Base-by-base conservation (phyloP, 2,329 filamentous ascomycete species). In the Trichoderma pleuroti region DNA sequence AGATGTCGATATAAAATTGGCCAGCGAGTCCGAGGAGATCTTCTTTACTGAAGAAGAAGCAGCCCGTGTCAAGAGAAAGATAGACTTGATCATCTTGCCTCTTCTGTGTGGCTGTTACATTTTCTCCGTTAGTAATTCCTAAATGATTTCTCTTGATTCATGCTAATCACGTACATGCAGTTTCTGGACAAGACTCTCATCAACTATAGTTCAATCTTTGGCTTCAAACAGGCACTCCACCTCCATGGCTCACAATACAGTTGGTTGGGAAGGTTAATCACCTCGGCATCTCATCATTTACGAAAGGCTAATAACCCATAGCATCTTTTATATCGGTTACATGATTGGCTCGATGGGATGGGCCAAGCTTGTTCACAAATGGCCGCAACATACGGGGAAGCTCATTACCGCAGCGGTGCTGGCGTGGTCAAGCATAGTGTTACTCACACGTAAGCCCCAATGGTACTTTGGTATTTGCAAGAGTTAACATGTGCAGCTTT, bases 181-280 rank as follows among this genome's bases (percentile, higher is more conserved):
- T 62, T 62, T 42, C 5, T 62, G 14, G 59, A 62, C 34, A 62
- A 62, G 59, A 62, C 59, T 2, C 59, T 62, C 9, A 62, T 62
- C 8, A 62, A 62, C 59, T 62, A 62, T 14, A 62, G 59, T 39
- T 62, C 59, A 1, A 62, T 62, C 14, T 62, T 62, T 28, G 59
- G 59, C 2, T 11, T 62, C 7, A 42, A 62, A 42, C 34, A 42
- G 24, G 34, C 59, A 42, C 34, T 62, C 8, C 18, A 42, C 16
- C 59, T 62, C 26, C 59, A 62, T 39, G 59, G 59, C 14, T 42
- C 59, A 12, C 32, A 62, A 26, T 62, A 39, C 36, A 62, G 59
- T 12, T 49, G 42, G 42, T 3, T 49, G n/a, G 42, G 42, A 49
- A 49, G 42, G 42, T 49, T 6, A 49, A 3, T 49, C 42, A 12